Percentiles rank a stretch among this genome's conserved stretches.
These are phyloP conservation scores for Magnusiomyces ingens DNA, from an alignment of 1,139 yeast genomes.

Conservation along the genomic window DNA sequence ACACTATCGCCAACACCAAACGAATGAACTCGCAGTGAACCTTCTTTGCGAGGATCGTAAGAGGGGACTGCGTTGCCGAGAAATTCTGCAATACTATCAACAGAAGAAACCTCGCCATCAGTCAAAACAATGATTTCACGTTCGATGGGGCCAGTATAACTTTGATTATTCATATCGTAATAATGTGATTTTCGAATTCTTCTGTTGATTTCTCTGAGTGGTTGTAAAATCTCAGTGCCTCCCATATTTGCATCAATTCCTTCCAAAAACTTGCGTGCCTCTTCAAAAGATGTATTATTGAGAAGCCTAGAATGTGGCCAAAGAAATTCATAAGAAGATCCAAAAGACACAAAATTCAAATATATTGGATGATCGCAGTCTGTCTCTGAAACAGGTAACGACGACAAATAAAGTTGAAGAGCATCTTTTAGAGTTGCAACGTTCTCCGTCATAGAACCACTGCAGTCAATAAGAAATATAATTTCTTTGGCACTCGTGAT, in stretches of 20 bases:
- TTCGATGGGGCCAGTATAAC: not conserved
- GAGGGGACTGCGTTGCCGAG: not conserved
- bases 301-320: slow-evolving; percentile 10
- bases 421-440: slow-evolving; percentile 9
- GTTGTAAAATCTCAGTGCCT: slow-evolving; percentile 10
- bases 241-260: slow-evolving; percentile 11
- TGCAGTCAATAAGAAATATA: slow-evolving; percentile 12
- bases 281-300: slow-evolving; percentile 7
- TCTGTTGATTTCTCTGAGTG: slow-evolving; percentile 1
- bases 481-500: slow-evolving; percentile 8
- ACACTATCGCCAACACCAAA: slow-evolving; percentile 13
- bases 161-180: not conserved
- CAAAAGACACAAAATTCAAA: slow-evolving; percentile 14
- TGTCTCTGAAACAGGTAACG: slow-evolving; percentile 6
- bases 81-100: not conserved
- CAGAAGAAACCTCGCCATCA: slow-evolving; percentile 10
- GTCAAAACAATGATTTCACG: slow-evolving; percentile 13
- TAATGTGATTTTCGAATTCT: not conserved
- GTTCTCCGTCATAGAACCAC: slow-evolving; percentile 10
- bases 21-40: slow-evolving; percentile 5
- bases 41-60: no score
- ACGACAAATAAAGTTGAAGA: slow-evolving; percentile 7
- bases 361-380: not conserved
- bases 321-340: slow-evolving; percentile 2
- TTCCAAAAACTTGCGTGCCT: slow-evolving; percentile 4